Percentiles rank a stretch among this genome's conserved stretches.
These are phyloP conservation scores for Moricandia moricandioides DNA, from an alignment of 345 rosid genomes.

Conservation along the genomic window DNA sequence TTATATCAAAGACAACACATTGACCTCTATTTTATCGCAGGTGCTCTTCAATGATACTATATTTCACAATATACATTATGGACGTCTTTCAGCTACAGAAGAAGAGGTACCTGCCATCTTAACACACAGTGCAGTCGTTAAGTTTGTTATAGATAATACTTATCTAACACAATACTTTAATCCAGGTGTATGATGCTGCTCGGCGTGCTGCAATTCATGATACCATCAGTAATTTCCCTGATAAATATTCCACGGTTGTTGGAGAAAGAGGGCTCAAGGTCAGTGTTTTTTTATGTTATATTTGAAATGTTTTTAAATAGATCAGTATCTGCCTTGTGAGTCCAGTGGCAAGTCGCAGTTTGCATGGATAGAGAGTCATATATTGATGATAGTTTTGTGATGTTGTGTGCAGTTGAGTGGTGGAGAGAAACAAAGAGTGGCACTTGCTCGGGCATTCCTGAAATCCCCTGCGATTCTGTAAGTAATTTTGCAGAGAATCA, in stretches of 20 bases:
- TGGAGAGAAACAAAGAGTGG: slow-evolving; percentile 99
- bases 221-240: slow-evolving; percentile 85
- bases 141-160: neutral
- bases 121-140: neutral
- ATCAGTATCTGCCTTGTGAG: neutral
- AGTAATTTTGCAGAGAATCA: slow-evolving; percentile 33
- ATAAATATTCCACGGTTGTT: slow-evolving; percentile 83
- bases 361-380: neutral
- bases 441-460: slow-evolving; percentile 90
- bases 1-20: neutral
- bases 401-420: slow-evolving; percentile 80
- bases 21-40: slow-evolving; percentile 43
- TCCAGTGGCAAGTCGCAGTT: slow-evolving; percentile 9
- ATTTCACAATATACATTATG: slow-evolving; percentile 94
- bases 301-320: slow-evolving; percentile 4
- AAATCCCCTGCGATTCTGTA: slow-evolving; percentile 87
- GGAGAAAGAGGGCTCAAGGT: slow-evolving; percentile 99
- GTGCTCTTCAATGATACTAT: slow-evolving; percentile 96
- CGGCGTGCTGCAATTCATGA: slow-evolving; percentile 93
- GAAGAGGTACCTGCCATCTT: slow-evolving; percentile 62
- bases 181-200: slow-evolving; percentile 96
- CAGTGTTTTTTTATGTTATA: slow-evolving; percentile 32
- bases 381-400: neutral
- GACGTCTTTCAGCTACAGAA: slow-evolving; percentile 84
- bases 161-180: slow-evolving; percentile 8